Evolutionary conservation across 495 filamentous ascomycete genomes (phyloP).

Genomic region (Physcia stellaris): DNA sequence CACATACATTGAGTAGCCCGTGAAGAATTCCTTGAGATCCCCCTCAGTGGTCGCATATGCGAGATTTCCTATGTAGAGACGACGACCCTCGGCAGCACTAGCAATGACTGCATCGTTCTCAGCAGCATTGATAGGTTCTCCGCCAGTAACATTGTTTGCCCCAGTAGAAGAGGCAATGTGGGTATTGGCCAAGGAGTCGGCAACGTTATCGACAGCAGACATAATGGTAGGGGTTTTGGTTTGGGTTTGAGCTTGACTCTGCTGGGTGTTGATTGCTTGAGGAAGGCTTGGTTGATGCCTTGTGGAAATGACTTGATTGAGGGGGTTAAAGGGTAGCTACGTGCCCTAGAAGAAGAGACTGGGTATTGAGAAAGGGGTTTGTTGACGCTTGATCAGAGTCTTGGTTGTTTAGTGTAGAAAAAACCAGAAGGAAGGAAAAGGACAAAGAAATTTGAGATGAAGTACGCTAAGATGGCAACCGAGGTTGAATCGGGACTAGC

Average conservation of each 20-base stretch:
- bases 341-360: conserved; percentile 81
- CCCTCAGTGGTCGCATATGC: conserved; percentile 99
- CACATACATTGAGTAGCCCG: conserved; percentile 92
- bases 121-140: conserved; percentile 42
- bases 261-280: conserved; percentile 17
- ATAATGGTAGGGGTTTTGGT: conserved; percentile 30
- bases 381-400: conserved; percentile 3
- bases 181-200: conserved; percentile 35
- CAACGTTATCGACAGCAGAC: conserved; percentile 42
- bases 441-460: not conserved
- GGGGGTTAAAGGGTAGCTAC: conserved; percentile 62
- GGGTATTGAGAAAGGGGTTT: too few species aligned
- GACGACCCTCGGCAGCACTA: conserved; percentile 95
- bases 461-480: too few species aligned
- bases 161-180: conserved; percentile 34
- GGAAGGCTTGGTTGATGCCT: conserved; percentile 22
- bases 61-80: conserved; percentile 99
- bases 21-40: conserved; percentile 99
- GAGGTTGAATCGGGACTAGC: too few species aligned
- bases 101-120: conserved; percentile 83
- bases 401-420: conserved; percentile 8
- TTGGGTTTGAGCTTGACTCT: conserved; percentile 9
- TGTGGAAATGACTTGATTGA: conserved; percentile 39
- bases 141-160: conserved; percentile 72
- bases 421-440: conserved; percentile 1